phyloP scores from a whole-genome alignment of 192 early-diverging fungal genomes.

The Linnemannia elongata region DNA sequence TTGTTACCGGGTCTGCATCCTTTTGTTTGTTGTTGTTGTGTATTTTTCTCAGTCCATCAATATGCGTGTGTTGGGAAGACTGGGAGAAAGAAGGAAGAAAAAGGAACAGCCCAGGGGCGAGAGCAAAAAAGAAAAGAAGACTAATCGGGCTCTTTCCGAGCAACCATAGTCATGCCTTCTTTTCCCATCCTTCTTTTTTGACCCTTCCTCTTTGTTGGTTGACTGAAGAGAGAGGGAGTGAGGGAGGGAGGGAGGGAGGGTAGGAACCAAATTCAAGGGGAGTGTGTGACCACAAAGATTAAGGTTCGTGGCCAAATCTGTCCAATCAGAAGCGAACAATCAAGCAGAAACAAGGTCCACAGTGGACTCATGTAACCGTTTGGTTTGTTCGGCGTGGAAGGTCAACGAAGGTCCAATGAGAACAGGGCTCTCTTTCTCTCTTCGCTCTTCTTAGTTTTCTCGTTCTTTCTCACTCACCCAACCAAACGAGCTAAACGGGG shows the following conservation, averaged over 20 bases:
- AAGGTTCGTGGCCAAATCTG: neutral
- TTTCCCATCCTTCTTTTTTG: neutral
- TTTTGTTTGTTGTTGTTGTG: neutral
- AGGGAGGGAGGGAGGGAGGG: too few species aligned
- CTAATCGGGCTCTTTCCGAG: slow-evolving; percentile 4
- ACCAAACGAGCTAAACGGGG: too few species aligned
- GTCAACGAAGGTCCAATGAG: neutral
- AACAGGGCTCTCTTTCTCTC: neutral
- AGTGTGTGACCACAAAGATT: neutral
- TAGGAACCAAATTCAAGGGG: too few species aligned
- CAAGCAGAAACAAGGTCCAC: neutral
- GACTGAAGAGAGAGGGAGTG: too few species aligned
- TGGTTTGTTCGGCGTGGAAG: neutral
- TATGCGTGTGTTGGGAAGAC: neutral
- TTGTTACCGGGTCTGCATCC: neutral
- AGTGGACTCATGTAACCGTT: too few species aligned
- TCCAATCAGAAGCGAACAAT: neutral
- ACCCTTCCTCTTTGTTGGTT: too few species aligned
- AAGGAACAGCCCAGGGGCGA: neutral
- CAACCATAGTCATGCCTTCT: neutral
- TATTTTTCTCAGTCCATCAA: neutral
- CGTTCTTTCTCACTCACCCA: too few species aligned
- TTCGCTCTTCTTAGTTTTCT: too few species aligned
- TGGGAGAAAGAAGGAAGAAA: neutral
- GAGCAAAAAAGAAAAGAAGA: neutral